Evolutionary conservation across 768 basidiomycete species (phyloP), one percentile per base, ranked within the genome.

Genomic region (Phanerochaete sordida): DNA sequence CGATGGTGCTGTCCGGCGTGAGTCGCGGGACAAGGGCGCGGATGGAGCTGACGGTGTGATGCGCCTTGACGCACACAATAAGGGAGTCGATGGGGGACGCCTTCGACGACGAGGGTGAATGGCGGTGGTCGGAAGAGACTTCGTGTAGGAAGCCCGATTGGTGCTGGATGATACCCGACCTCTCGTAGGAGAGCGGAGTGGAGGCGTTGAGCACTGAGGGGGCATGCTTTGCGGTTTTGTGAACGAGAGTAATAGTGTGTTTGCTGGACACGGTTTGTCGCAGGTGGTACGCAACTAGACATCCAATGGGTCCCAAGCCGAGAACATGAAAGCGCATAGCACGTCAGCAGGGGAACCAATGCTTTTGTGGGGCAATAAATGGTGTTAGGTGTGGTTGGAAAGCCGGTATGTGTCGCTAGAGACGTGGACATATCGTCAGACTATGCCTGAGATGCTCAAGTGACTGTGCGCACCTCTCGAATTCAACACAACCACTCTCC

Each of bases 271-370:
- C 76, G 56, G 77, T 72, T 52, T 78, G 78, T 43, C 91, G 87
- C 43, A 98, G 82, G 70, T 95, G 83, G 71, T 89, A 84, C 16
- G 94, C 82, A 64, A 98, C 63, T 60, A 98, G 84, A 28, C 85
- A 84, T 57, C 95, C 95, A 62, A 96, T 83, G 46, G 93, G 81
- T 51, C 93, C 93, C 44, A 93, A 73, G 65, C 94, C 93, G 63
- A 91, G 79, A 63, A 91, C 68, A 76, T 91, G 87, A 69, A 89
- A 81, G 62, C 81, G 86, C 89, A 92, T 90, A 62, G 60, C 63
- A 50, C 48, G 61, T 43, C 53, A 43, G 53, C 37, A 54, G 53
- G 31, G 24, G 45, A n/a, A 51, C 27, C 31, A 30, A 31, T 51
- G 50, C 50, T 21, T 13, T 43, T 51, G 50, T 30, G 50, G 31